These are phyloP conservation scores for Penicillium argentinense DNA, from an alignment of 495 filamentous ascomycete species.

Conservation along the genomic window DNA sequence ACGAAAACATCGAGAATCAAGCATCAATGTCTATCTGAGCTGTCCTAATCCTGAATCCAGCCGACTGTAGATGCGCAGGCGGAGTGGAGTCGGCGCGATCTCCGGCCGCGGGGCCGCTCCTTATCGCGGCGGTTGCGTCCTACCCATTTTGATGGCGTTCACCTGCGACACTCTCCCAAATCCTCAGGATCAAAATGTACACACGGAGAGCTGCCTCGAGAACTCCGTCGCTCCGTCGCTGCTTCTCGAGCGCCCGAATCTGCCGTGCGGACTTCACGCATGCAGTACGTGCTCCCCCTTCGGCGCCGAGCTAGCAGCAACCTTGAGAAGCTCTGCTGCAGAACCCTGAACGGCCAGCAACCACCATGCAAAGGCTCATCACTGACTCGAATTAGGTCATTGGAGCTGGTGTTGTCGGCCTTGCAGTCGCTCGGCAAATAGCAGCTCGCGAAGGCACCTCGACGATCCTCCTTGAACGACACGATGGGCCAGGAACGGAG, in stretches of 20 bases:
- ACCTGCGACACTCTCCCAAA: not conserved
- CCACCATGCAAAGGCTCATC: not conserved
- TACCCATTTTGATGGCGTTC: no score
- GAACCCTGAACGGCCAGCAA: not conserved
- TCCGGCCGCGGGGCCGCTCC: not conserved
- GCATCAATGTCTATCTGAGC: no score
- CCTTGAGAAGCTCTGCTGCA: no score
- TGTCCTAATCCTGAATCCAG: no score
- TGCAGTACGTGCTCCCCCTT: conserved; percentile 52
- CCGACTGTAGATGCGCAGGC: no score
- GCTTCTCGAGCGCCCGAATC: conserved; percentile 39
- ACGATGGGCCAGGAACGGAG: conserved; percentile 78
- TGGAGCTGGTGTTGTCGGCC: conserved; percentile 86
- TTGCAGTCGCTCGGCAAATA: conserved; percentile 80
- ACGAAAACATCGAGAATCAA: no score
- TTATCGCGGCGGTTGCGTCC: no score
- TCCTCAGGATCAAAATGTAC: conserved; percentile 11
- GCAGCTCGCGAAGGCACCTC: conserved; percentile 60
- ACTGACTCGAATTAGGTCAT: conserved; percentile 59
- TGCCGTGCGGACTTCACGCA: conserved; percentile 74
- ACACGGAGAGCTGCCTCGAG: conserved; percentile 16
- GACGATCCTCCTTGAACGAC: conserved; percentile 81
- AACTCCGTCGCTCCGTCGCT: conserved; percentile 23
- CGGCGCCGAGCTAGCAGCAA: not conserved
- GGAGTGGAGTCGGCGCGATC: conserved; percentile 8